Base-by-base conservation (phyloP, 1,139 yeast genomes). In the Hyphopichia buzzinii region DNA sequence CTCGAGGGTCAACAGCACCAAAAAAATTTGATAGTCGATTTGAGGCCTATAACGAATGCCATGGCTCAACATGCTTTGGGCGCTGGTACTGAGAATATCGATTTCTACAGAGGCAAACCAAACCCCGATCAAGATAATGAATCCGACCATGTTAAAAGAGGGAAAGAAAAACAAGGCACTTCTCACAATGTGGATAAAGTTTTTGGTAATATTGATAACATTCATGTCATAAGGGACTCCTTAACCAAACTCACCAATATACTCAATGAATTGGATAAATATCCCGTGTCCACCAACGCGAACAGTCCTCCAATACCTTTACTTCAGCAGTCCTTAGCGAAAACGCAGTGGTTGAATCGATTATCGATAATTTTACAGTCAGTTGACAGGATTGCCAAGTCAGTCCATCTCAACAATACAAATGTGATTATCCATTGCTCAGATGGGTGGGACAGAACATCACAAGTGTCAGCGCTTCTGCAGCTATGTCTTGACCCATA, bases 371-470 rank as follows among this genome's bases (percentile, higher is more conserved):
- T 92, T 24, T 57, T 92, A 36, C 82, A 81, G 31, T 84, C 95
- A 0, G 84, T 92, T 1, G 90, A 86, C 39, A 71, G 87, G 31
- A 76, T 92, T 34, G 79, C 84, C 26, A 84, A 87, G 49, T 84
- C 92, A 17, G 75, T 92, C 16, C 88, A 87, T 43, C 77, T 83
- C 49, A 86, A 88, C 54, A 81, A 83, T 42, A 84, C 95, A 11
- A 94, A 90, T 57, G 77, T 92, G 5, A 57, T 92, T 6, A 76
- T 94, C 8, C 98, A 92, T 61, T 92, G 98, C 55, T 89, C 97
- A 0, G 98, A 92, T 63, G 98, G 98, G 1, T 92, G 98, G 98
- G 98, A 92, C 56, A 70, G 98, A 40, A 94, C 98, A 0, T 79
- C 97, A 0, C 97, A 92, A 54, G 77, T 90, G 1, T 77, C 90